Percentiles rank a stretch among this genome's conserved stretches.
Evolutionary conservation across 768 basidiomycete species (phyloP).

Genomic region (Boletus eberwhitei): DNA sequence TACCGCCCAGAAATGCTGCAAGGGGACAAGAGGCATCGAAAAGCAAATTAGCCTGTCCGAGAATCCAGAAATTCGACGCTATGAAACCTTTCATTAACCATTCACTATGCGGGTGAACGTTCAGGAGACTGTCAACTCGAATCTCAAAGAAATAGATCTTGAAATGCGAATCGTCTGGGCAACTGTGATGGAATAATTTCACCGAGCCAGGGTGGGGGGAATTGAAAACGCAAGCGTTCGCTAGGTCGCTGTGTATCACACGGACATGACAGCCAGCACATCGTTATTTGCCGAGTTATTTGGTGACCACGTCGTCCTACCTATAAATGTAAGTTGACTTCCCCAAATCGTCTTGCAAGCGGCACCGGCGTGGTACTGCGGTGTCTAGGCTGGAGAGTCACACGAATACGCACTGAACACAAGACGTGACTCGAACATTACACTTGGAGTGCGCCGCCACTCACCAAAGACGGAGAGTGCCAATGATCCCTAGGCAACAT

Average conservation of each 20-base stretch:
- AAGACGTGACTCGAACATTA: conserved; percentile 3
- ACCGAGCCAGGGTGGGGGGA: background rate
- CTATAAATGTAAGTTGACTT: conserved; percentile 19
- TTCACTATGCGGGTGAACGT: background rate
- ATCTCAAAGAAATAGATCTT: conserved; percentile 3
- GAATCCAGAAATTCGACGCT: background rate
- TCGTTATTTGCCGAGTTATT: conserved; percentile 1
- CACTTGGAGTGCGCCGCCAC: background rate
- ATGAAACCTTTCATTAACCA: background rate
- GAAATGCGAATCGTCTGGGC: conserved; percentile 16
- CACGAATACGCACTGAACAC: conserved; percentile 1
- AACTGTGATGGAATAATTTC: background rate
- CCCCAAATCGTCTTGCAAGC: conserved; percentile 16
- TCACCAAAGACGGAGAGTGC: background rate
- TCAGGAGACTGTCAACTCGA: background rate
- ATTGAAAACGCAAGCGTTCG: conserved; percentile 4
- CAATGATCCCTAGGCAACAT: background rate
- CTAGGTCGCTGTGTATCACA: conserved; percentile 12
- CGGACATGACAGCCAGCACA: conserved; percentile 28
- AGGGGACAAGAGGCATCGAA: background rate
- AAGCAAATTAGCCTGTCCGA: background rate
- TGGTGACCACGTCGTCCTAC: conserved; percentile 5
- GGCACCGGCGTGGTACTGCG: conserved; percentile 20
- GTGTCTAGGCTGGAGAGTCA: background rate
- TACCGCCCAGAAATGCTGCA: background rate